phyloP scores from a whole-genome alignment of 1,284 basidiomycete species.

The Xerocomus minutiporus region DNA sequence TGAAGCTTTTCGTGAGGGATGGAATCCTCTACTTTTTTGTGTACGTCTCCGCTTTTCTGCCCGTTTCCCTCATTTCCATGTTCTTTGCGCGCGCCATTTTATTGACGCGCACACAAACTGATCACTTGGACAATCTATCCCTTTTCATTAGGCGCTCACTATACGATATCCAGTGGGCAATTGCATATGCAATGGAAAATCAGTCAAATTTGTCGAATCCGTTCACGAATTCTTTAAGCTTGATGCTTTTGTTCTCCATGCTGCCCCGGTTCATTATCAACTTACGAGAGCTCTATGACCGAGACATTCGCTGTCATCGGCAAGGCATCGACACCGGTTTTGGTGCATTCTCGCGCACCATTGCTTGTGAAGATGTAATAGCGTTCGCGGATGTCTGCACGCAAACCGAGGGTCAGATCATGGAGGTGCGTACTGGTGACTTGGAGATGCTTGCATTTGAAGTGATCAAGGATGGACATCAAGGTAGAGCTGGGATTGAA shows the following conservation, averaged over 20 bases:
- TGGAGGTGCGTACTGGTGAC: not conserved
- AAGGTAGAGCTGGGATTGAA: no score
- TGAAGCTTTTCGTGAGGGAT: not conserved
- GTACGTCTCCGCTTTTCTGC: constrained; percentile 2
- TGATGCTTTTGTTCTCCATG: not conserved
- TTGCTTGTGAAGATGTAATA: not conserved
- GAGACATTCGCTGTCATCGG: not conserved
- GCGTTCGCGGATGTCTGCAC: not conserved
- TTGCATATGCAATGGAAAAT: not conserved
- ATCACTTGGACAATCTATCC: not conserved
- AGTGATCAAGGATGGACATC: not conserved
- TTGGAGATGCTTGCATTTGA: not conserved
- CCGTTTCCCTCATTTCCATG: no score
- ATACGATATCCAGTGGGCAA: not conserved
- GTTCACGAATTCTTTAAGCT: not conserved
- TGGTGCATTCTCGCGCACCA: not conserved
- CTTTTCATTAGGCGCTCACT: not conserved
- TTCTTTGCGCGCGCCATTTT: not conserved
- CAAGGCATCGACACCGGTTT: not conserved
- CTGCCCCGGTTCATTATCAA: constrained; percentile 2
- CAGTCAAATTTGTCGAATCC: not conserved
- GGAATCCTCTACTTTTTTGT: constrained; percentile 11
- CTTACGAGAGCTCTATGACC: not conserved
- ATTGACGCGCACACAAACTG: not conserved
- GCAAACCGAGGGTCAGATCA: not conserved